Percentiles rank a stretch among this genome's conserved stretches.
Conservation (phyloP, 1,284 basidiomycete species). For the Microbotryum saponariae region DNA sequence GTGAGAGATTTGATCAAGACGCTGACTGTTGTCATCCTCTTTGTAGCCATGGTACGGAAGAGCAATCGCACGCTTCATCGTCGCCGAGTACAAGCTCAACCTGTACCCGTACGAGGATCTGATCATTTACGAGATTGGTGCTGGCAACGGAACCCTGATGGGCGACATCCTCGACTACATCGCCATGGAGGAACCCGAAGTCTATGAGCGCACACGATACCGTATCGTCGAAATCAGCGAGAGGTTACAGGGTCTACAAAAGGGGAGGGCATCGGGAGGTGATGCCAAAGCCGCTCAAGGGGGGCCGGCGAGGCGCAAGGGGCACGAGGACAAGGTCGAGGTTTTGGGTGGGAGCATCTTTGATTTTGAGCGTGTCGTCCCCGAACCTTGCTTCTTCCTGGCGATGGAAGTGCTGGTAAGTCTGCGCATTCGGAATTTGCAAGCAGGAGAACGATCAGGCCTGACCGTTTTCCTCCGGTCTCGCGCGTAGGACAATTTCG, state of each 20-base stretch:
- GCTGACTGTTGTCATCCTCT: neutral
- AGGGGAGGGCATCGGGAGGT: constrained; percentile 28
- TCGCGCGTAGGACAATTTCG: constrained; percentile 74
- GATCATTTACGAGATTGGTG: constrained; percentile 93
- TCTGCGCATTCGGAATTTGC: constrained; percentile 4
- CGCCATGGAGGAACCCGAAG: constrained; percentile 69
- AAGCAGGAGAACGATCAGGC: neutral
- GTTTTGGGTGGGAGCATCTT: constrained; percentile 80
- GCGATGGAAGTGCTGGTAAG: constrained; percentile 91
- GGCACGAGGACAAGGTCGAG: constrained; percentile 56
- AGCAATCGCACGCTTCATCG: constrained; percentile 78
- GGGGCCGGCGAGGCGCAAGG: constrained; percentile 49
- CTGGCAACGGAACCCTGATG: constrained; percentile 92
- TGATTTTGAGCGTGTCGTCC: constrained; percentile 67
- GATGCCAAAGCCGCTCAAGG: constrained; percentile 19
- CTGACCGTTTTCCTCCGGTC: constrained; percentile 4
- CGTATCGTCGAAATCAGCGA: constrained; percentile 88
- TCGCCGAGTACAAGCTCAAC: constrained; percentile 84
- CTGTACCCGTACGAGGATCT: constrained; percentile 94
- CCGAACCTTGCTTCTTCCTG: constrained; percentile 82
- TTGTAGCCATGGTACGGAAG: constrained; percentile 84
- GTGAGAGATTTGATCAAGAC: neutral
- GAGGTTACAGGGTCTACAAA: constrained; percentile 67
- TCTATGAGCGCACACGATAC: constrained; percentile 83
- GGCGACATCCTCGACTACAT: constrained; percentile 78